These are phyloP conservation scores for Magnusiomyces magnusii DNA, from an alignment of 1,139 yeast species.

Conservation along the genomic window DNA sequence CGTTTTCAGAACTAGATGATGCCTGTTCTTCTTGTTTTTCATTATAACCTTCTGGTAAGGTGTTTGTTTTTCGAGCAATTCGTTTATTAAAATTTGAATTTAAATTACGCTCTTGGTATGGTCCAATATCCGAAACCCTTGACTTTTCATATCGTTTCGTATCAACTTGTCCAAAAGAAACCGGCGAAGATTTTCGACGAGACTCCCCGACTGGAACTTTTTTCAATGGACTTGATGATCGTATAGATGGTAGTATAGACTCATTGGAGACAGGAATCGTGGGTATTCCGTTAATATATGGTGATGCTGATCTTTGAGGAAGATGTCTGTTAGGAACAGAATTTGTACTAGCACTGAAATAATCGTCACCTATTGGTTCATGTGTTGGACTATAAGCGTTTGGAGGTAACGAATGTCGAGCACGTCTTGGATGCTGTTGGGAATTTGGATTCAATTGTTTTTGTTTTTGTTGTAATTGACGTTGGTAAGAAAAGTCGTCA, in stretches of 20 bases:
- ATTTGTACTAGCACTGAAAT: neutral
- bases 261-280: neutral
- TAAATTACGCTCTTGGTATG: neutral
- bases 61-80: neutral
- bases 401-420: neutral
- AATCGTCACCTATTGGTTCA: neutral
- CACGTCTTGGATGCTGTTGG: neutral
- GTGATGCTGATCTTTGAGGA: neutral
- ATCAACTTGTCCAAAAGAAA: neutral
- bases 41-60: neutral
- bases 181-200: neutral
- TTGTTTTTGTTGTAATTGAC: neutral
- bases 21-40: neutral
- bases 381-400: neutral
- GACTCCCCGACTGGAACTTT: neutral
- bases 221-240: neutral
- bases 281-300: neutral
- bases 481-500: neutral
- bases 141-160: neutral
- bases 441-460: neutral
- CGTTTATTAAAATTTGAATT: neutral
- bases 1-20: neutral
- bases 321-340: neutral
- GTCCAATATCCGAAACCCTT: neutral
- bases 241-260: neutral